Conservation (phyloP, 2,329 filamentous ascomycete genomes). For the Rosellinia necatrix region DNA sequence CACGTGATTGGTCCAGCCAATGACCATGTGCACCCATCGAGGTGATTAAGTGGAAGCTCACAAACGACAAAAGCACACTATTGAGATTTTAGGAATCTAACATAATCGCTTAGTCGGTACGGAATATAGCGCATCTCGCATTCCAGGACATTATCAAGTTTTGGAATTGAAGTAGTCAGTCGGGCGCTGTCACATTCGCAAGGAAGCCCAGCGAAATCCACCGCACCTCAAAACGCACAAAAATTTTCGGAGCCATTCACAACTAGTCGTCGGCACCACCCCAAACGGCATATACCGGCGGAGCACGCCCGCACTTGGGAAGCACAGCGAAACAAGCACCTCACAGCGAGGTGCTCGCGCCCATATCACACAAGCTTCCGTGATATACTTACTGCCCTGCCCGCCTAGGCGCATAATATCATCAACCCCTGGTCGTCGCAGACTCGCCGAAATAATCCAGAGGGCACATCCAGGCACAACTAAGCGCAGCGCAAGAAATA, state of each 20-base stretch:
- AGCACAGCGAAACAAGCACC: conserved; percentile 1
- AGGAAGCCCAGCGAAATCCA: not conserved
- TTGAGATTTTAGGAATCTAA: not conserved
- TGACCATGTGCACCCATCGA: conserved; percentile 3
- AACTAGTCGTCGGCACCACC: conserved; percentile 6
- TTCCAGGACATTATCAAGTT: not conserved
- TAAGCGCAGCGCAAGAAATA: conserved; percentile 36
- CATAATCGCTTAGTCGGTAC: not conserved
- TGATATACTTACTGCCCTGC: not conserved
- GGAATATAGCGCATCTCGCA: not conserved
- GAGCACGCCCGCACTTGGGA: not conserved
- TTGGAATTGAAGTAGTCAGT: not conserved
- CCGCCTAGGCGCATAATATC: not conserved
- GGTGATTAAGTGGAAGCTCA: not conserved
- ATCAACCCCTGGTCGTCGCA: not conserved
- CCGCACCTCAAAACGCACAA: conserved; percentile 15
- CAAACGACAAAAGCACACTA: conserved; percentile 2
- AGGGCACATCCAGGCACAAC: not conserved
- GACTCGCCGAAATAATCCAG: not conserved
- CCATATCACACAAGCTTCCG: not conserved
- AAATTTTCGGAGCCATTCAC: conserved; percentile 19
- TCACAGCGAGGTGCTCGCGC: not conserved
- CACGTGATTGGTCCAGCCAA: conserved; percentile 30
- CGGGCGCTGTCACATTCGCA: not conserved
- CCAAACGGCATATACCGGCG: conserved; percentile 8